Base-by-base conservation (phyloP, 2,329 filamentous ascomycete species). In the Aspergillus sp. region DNA sequence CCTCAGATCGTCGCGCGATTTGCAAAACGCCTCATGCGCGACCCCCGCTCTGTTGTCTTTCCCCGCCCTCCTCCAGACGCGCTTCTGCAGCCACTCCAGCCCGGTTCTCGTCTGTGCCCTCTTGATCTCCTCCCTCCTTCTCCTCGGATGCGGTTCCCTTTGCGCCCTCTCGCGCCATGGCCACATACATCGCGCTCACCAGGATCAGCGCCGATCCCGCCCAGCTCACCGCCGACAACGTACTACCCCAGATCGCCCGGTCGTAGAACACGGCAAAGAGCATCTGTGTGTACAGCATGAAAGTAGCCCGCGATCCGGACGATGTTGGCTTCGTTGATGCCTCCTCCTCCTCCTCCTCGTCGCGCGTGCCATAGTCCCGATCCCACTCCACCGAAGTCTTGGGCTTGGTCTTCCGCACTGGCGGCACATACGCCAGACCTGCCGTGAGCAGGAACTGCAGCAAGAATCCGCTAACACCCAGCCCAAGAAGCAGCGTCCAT, bases 361-460 rank as follows among this genome's bases (percentile, higher is more conserved):
- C 30, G 27, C 41, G 50, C 11, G 50, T 41, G 5, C 50, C 50
- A 41, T 53, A 53, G 21, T 17, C 19, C 17, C 36, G 39, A 7
- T 41, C 38, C 36, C 52, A 54, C 21, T 44, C 39, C 3, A 15
- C 38, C 3, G 39, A n/a, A 6, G n/a, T 17, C 42, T 36, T 54
- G 30, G 30, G 30, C 10, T 15, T 23, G 25, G 32, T 36, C 25
- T 27, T 47, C 23, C 53, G 60, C 3, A 79, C 78, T 1, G 83
- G 83, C 63, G 88, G 89, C 69, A 93, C 90, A 62, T 88, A 86
- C 23, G 89, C 82, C 51, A 97, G 77, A 0, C 91, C 92, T 0
- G 86, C 84, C 1, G 92, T 95, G 17, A 96, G 79, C n/a, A 96
- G 81, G 66, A 92, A 92, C 83, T 96, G 93, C 85, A 94, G 90